Percentiles rank a stretch among this genome's conserved stretches.
Conservation (phyloP, 306 rosid genomes). For the Cicer cuneatum region DNA sequence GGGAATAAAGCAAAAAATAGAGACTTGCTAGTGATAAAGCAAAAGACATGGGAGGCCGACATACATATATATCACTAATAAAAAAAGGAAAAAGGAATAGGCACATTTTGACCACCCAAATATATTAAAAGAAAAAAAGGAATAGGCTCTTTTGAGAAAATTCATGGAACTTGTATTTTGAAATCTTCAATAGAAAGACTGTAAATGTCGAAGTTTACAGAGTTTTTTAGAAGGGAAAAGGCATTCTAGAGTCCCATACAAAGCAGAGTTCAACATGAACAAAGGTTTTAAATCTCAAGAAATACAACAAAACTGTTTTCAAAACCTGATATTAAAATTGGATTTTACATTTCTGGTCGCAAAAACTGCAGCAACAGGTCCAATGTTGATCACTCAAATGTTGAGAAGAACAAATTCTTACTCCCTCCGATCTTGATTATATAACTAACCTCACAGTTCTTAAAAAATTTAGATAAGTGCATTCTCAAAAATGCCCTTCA, state of each 20-base stretch:
- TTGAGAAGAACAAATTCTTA: background rate
- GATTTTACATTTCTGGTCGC: background rate
- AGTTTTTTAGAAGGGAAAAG: constrained; percentile 7
- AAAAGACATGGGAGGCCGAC: background rate
- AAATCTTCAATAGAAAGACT: background rate
- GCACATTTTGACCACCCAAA: background rate
- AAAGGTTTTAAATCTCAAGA: background rate
- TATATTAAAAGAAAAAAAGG: background rate
- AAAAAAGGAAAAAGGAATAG: background rate
- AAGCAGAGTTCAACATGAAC: background rate
- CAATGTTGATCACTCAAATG: background rate
- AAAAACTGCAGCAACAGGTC: constrained; percentile 4
- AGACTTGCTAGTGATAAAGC: constrained; percentile 10
- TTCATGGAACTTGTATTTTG: constrained; percentile 24
- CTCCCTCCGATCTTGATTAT: background rate
- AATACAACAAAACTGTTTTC: constrained; percentile 4
- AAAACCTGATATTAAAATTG: constrained; percentile 16
- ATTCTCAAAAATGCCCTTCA: background rate
- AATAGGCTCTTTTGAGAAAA: background rate
- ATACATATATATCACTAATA: constrained; percentile 5
- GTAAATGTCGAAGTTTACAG: background rate
- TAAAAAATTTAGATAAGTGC: background rate
- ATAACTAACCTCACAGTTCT: background rate
- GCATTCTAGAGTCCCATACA: background rate
- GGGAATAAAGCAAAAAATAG: background rate